Base-by-base conservation (phyloP, 169 alveolate species). In the Eimeria necatrix region DNA sequence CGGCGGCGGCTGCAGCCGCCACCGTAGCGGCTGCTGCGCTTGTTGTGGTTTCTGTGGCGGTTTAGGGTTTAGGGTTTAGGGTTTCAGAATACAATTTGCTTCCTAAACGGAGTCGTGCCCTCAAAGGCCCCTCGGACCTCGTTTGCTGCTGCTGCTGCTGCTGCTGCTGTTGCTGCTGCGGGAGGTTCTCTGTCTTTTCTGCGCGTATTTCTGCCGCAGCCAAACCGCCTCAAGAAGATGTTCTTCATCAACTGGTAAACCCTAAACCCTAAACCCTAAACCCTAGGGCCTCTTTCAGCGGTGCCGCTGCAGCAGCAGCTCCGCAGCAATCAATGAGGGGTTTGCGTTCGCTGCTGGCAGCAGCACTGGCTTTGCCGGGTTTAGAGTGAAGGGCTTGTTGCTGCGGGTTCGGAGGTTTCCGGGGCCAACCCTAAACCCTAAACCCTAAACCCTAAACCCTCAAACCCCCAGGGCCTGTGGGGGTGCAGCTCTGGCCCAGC, bases 81-180 rank as follows among this genome's bases (percentile, higher is more conserved):
- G 46, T 70, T 70, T 60, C 71, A 60, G 48, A n/a, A n/a, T 70
- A 4, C 22, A 70, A 7, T 70, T 70, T 70, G 51, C 81, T 60
- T 60, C 22, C 71, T 70, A 32, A 9, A 9, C 81, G 26, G 81
- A 70, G 81, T 70, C 81, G 46, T 70, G 81, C 81, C 81, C 81
- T 70, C 12, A 12, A 70, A 70, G 81, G 81, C 81, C 81, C 81
- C 81, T 32, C 51, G 14, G 81, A 14, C 26, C 81, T 24, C 81
- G 81, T 70, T n/a, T 70, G 81, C 51, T 70, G 81, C 81, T 70
- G 81, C 81, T 32, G 81, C 81, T 32, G 81, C 81, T 70, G 51
- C 81, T 70, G 81, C 81, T 70, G 81, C 81, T 70, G 81, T 48
- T 70, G 81, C 81, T 70, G 81, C 81, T 5, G 81, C 81, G 81